Evolutionary conservation across 1,139 yeast genomes (phyloP), one percentile per base, ranked within the genome.

Genomic region (Kazachstania sp.): DNA sequence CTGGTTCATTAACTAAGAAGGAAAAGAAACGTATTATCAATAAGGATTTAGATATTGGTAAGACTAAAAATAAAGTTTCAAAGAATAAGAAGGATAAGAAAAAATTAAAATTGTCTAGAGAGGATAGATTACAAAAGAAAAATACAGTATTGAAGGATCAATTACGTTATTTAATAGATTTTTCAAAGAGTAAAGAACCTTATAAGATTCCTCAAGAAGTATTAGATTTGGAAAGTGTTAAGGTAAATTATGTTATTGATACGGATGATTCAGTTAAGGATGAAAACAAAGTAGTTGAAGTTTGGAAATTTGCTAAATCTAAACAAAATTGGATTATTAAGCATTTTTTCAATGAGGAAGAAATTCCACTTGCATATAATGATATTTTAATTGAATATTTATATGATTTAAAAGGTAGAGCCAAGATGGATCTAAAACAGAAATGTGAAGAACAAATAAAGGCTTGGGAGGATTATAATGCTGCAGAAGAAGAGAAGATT

Each of bases 221-320:
- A 9, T 46, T 47, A 20, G 45, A 51, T 6, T 40, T 58, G 31
- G 60, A 56, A 20, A 59, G 56, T 39, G 63, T 61, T 15, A 51
- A 51, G 29, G 35, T 37, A 5, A 57, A 60, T 42, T 57, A 54
- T 45, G 47, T 48, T 1, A 47, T 47, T n/a, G 44, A 53, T 38
- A 52, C 53, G 29, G 54, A 51, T 29, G 36, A 47, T 23, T 51
- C 41, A 15, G 34, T 7, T 23, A 19, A 37, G 6, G 41, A 39
- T 18, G 30, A 39, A 37, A 40, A 36, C 30, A 28, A 29, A 32
- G 61, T 61, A 19, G 47, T 55, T 12, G 60, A 58, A 12, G 54
- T 61, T 31, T 90, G 97, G 97, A 90, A 88, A 68, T 90, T 90
- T 63, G 84, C 95, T 49, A 90, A 90, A 61, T 95, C 86, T 69